Evolutionary conservation across 23 red algal genomes (phyloP).

Genomic region (Gracilaria domingensis): DNA sequence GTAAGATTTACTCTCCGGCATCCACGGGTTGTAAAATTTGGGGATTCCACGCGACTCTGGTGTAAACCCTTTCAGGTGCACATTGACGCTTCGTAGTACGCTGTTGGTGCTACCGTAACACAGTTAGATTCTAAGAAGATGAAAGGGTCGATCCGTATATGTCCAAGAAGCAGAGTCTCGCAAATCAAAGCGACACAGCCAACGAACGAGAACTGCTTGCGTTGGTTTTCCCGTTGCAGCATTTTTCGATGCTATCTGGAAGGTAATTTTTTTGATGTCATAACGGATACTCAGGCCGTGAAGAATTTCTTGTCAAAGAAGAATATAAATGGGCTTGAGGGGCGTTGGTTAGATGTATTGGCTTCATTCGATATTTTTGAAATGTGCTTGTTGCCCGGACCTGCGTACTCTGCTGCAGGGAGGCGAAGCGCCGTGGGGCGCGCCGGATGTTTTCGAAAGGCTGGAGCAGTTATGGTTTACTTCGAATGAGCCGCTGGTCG

Average conservation of each 20-base stretch:
- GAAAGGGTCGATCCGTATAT: background rate
- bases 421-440: no score
- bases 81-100: conserved; percentile 9
- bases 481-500: no score
- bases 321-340: background rate
- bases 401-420: no score
- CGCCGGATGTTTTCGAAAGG: no score
- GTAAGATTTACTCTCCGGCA: no score
- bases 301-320: conserved; percentile 12
- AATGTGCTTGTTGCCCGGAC: no score
- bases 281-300: conserved; percentile 16
- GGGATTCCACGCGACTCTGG: no score
- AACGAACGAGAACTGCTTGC: conserved; percentile 26
- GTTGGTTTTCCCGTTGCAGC: background rate
- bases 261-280: background rate
- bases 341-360: background rate
- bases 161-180: background rate
- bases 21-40: no score
- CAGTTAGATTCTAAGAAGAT: background rate
- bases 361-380: no score
- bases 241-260: conserved; percentile 17
- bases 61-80: background rate
- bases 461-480: no score
- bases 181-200: background rate
- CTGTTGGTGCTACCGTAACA: background rate